Conservation (phyloP, 805 yeast genomes). For the Candida anglica region DNA sequence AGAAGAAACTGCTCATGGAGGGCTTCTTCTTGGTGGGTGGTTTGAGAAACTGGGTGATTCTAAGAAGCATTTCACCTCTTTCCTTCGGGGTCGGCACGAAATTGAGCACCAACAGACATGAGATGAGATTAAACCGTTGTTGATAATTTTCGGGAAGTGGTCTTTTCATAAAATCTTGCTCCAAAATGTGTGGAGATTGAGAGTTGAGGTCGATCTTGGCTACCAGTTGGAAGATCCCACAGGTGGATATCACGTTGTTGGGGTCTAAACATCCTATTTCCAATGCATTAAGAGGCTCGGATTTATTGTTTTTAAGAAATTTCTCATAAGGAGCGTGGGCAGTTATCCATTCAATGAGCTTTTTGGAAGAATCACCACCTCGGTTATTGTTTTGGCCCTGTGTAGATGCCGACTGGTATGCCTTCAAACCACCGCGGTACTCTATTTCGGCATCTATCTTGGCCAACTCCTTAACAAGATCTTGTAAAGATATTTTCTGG, state of each 20-base stretch:
- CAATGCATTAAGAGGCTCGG: slow-evolving; percentile 45
- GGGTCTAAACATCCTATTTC: slow-evolving; percentile 84
- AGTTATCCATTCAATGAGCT: slow-evolving; percentile 78
- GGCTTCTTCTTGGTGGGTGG: slow-evolving; percentile 21
- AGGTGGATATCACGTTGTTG: slow-evolving; percentile 60
- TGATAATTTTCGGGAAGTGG: slow-evolving; percentile 44
- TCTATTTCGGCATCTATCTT: slow-evolving; percentile 59
- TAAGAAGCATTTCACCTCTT: slow-evolving; percentile 74
- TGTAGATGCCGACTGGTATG: slow-evolving; percentile 81
- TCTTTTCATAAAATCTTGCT: slow-evolving; percentile 84
- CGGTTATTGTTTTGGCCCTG: slow-evolving; percentile 74
- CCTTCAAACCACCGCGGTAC: slow-evolving; percentile 69
- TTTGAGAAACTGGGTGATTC: slow-evolving; percentile 55
- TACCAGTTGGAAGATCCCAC: slow-evolving; percentile 48
- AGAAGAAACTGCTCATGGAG: slow-evolving; percentile 48
- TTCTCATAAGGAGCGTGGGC: too few relatives aligned
- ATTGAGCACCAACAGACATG: slow-evolving; percentile 84
- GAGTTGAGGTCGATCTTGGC: slow-evolving; percentile 76
- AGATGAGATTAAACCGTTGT: slow-evolving; percentile 60
- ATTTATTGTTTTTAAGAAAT: too few relatives aligned
- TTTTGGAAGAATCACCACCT: slow-evolving; percentile 91
- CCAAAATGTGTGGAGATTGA: slow-evolving; percentile 63
- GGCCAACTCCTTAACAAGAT: slow-evolving; percentile 35
- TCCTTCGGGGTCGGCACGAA: slow-evolving; percentile 71
- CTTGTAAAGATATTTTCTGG: slow-evolving; percentile 7